These are phyloP conservation scores for Cercospora sp. DNA, from an alignment of 2,329 filamentous ascomycete genomes.

Conservation along the genomic window DNA sequence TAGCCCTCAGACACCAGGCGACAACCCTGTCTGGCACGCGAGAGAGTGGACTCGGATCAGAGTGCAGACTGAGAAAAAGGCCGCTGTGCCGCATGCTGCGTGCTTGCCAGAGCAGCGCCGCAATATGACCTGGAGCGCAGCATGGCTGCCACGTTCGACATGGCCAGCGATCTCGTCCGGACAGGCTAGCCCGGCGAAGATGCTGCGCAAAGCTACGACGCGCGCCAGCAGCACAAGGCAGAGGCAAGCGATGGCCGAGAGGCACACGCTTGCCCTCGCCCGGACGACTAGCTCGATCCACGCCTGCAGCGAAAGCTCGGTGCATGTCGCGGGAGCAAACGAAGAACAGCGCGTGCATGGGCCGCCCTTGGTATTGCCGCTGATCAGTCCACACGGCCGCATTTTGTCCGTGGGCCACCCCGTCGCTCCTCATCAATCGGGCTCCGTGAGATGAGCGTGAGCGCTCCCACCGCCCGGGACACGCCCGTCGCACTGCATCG, in stretches of 20 bases:
- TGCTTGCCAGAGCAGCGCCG: neutral
- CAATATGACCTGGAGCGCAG: neutral
- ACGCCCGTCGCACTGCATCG: neutral
- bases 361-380: neutral
- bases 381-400: conserved; percentile 6
- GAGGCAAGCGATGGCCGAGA: neutral
- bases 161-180: neutral
- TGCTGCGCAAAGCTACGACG: neutral
- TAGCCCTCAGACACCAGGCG: conserved; percentile 22
- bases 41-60: conserved; percentile 4
- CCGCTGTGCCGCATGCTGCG: neutral
- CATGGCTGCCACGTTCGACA: conserved; percentile 7
- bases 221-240: conserved; percentile 1
- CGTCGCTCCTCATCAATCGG: neutral
- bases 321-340: neutral
- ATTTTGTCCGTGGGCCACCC: neutral
- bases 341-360: neutral
- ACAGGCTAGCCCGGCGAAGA: neutral
- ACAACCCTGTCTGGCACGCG: conserved; percentile 6
- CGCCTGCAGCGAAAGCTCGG: neutral
- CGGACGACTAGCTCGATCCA: conserved; percentile 2
- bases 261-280: neutral
- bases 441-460: neutral
- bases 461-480: neutral
- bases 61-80: neutral